Conservation (phyloP, 805 yeast species). For the Zygotorulaspora florentina region DNA sequence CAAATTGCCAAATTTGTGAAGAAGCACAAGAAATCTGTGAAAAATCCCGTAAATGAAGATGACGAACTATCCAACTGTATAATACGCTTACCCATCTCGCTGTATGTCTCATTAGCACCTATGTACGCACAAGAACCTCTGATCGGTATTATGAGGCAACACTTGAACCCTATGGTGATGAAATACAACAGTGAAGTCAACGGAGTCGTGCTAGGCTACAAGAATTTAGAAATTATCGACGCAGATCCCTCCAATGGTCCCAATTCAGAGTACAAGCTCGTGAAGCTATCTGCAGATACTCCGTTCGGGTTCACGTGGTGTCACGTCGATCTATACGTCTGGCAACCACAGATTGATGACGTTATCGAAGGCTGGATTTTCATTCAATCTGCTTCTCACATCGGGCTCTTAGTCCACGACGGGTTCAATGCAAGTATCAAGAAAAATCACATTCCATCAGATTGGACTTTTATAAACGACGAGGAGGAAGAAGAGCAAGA, state of each 20-base stretch:
- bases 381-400: slow-evolving; percentile 92
- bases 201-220: slow-evolving; percentile 83
- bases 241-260: slow-evolving; percentile 41
- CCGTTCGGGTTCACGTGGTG: slow-evolving; percentile 92
- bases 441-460: slow-evolving; percentile 75
- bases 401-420: slow-evolving; percentile 86
- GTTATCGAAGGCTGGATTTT: slow-evolving; percentile 79
- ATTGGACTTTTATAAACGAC: slow-evolving; percentile 80
- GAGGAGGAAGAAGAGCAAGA: slow-evolving; percentile 58
- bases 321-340: slow-evolving; percentile 71
- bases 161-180: slow-evolving; percentile 86
- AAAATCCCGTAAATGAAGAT: slow-evolving; percentile 29
- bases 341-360: slow-evolving; percentile 92
- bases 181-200: slow-evolving; percentile 63
- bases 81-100: slow-evolving; percentile 35
- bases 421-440: slow-evolving; percentile 92
- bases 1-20: slow-evolving; percentile 25
- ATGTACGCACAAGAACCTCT: slow-evolving; percentile 61
- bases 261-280: slow-evolving; percentile 43
- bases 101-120: slow-evolving; percentile 90
- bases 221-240: slow-evolving; percentile 52
- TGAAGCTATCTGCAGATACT: slow-evolving; percentile 67
- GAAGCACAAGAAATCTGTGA: slow-evolving; percentile 25
- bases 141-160: slow-evolving; percentile 80
- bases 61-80: slow-evolving; percentile 34